A percentile compares a stretch with the other conserved stretches of the same genome.
These are phyloP conservation scores for Trichoderma breve DNA, from an alignment of 2,329 filamentous ascomycete genomes.

Conservation along the genomic window DNA sequence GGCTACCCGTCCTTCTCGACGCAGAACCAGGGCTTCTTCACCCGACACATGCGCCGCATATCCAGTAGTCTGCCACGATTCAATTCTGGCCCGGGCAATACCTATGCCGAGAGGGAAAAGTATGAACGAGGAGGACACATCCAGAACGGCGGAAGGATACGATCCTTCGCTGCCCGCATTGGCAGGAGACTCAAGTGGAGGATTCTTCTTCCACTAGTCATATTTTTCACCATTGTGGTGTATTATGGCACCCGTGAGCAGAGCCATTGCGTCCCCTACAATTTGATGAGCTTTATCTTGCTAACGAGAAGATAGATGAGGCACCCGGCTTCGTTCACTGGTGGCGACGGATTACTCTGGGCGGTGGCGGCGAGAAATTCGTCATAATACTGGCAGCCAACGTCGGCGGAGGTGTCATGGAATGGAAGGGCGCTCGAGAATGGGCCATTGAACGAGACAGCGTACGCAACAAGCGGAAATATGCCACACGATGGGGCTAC, in stretches of 20 bases:
- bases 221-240: constrained; percentile 61
- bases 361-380: constrained; percentile 85
- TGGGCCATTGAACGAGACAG: constrained; percentile 98
- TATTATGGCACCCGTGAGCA: constrained; percentile 74
- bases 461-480: constrained; percentile 89
- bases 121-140: constrained; percentile 52
- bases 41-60: constrained; percentile 75
- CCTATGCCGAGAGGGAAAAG: constrained; percentile 78
- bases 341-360: constrained; percentile 69
- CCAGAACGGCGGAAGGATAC: constrained; percentile 47
- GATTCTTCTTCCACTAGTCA: constrained; percentile 55
- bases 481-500: constrained; percentile 86
- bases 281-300: not conserved
- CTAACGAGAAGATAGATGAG: constrained; percentile 5
- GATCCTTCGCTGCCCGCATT: constrained; percentile 48
- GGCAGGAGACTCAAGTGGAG: constrained; percentile 65
- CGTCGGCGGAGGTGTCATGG: constrained; percentile 94
- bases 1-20: constrained; percentile 78
- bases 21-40: constrained; percentile 83
- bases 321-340: constrained; percentile 50
- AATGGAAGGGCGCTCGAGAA: constrained; percentile 95
- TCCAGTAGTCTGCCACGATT: constrained; percentile 78
- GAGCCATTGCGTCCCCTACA: not conserved
- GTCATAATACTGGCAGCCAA: constrained; percentile 94
- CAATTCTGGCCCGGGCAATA: constrained; percentile 46